Base-by-base conservation (phyloP, 768 basidiomycete genomes). In the Paxillus involutus region DNA sequence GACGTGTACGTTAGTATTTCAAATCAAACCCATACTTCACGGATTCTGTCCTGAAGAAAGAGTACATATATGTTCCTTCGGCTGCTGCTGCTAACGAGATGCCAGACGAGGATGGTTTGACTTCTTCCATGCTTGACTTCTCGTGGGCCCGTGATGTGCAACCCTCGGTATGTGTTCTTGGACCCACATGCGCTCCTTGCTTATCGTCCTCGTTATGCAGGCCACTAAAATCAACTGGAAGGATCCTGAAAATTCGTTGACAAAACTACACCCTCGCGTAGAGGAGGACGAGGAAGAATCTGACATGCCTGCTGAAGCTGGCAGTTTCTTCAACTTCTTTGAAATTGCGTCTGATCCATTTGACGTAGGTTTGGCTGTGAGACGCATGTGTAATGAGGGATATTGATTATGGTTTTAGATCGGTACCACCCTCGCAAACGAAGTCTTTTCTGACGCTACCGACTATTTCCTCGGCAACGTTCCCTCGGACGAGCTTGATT, bases 321-420 rank as follows among this genome's bases (percentile, higher is more conserved):
- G 91, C 52, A 90, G 85, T 65, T 91, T 94, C 77, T 94, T 94
- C 80, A 91, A 92, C 74, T 87, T 88, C 66, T 92, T 94, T 57
- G 91, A 89, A 71, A 65, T 78, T 56, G 76, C 77, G 11, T 65
- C 74, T 37, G 91, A 92, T 64, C 79, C 81, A 13, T 80, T 77
- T 56, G 88, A 91, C 59, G 91, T 91, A 66, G 74, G 82, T 71
- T 19, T 21, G 11, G 35, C 45, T 47, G 1, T 12, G 46, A 39
- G 37, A 33, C 19, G 43, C 29, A 26, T 26, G 43, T 35, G 10
- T 54, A 35, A 35, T 45, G 32, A 30, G 42, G 33, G 33, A 32
- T 19, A 9, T 43, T 66, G 32, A 66, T 52, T 17, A 19, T 19
- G 19, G 9, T 50, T 47, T 52, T 69, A 93, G 91, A 75, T 91